phyloP scores from a whole-genome alignment of 208 protist species.

The Leishmania aethiopica region DNA sequence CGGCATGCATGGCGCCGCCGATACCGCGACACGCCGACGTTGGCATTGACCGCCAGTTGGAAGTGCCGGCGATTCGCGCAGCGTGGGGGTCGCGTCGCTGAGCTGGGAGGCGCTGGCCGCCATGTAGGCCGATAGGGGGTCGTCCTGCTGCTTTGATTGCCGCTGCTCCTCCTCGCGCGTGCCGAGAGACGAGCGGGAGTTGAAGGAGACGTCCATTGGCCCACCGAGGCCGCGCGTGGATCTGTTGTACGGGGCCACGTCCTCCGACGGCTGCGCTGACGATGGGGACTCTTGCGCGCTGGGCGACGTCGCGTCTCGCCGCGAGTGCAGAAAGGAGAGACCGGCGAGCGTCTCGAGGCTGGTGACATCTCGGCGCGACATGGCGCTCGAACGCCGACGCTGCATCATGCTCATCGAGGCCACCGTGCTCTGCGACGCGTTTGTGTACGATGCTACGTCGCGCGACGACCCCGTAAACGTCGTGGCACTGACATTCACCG shows the following conservation, averaged over 20 bases:
- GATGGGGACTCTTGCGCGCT: slow-evolving; percentile 27
- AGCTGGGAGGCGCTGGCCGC: slow-evolving; percentile 12
- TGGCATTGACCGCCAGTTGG: slow-evolving; percentile 31
- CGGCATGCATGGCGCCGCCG: slow-evolving; percentile 41
- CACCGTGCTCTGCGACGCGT: slow-evolving; percentile 18
- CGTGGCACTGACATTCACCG: slow-evolving; percentile 22
- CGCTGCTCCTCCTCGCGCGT: background rate
- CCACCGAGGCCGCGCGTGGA: slow-evolving; percentile 15
- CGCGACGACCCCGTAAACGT: slow-evolving; percentile 24
- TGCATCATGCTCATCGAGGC: slow-evolving; percentile 15
- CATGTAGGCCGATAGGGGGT: slow-evolving; percentile 22
- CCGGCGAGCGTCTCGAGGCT: slow-evolving; percentile 28
- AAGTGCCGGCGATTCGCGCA: slow-evolving; percentile 22
- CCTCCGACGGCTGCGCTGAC: slow-evolving; percentile 24
- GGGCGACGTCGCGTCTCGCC: background rate
- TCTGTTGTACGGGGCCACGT: background rate
- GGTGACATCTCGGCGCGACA: slow-evolving; percentile 15
- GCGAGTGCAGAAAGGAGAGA: slow-evolving; percentile 30
- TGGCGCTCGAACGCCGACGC: slow-evolving; percentile 14
- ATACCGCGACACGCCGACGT: slow-evolving; percentile 67
- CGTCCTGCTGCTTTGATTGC: background rate
- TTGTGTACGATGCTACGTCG: slow-evolving; percentile 10
- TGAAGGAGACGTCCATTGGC: slow-evolving; percentile 27
- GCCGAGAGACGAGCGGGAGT: slow-evolving; percentile 24
- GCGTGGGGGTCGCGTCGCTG: slow-evolving; percentile 15